These are phyloP conservation scores for Candida ficus DNA, from an alignment of 805 yeast species.

Conservation along the genomic window DNA sequence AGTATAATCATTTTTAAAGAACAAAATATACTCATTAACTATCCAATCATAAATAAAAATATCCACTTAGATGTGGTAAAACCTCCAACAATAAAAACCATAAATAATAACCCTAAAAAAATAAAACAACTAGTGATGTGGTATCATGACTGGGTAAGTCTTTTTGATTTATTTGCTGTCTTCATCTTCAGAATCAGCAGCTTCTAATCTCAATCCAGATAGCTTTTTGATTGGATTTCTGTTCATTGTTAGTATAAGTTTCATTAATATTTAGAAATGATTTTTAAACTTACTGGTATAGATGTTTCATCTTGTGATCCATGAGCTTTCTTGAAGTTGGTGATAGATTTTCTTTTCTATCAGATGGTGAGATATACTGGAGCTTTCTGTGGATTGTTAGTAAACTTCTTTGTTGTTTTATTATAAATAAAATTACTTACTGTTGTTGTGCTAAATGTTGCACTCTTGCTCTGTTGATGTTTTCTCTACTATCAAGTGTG, in stretches of 20 bases:
- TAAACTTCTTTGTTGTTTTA: not conserved
- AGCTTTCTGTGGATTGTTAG: constrained; percentile 20
- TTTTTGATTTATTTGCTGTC: not conserved
- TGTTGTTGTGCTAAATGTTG: constrained; percentile 25
- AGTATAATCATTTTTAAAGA: no score
- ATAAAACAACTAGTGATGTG: no score
- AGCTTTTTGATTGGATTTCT: constrained; percentile 25
- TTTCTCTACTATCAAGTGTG: constrained; percentile 24
- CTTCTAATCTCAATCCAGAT: constrained; percentile 24
- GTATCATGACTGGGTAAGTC: not conserved
- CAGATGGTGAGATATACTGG: constrained; percentile 27
- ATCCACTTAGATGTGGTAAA: no score
- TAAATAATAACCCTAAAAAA: not conserved
- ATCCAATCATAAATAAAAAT: not conserved
- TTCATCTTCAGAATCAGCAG: constrained; percentile 10
- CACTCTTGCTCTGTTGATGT: constrained; percentile 24
- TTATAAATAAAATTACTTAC: no score
- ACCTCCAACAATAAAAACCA: no score
- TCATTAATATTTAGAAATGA: not conserved
- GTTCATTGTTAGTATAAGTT: constrained; percentile 3
- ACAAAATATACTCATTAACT: no score
- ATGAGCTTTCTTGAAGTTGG: constrained; percentile 27
- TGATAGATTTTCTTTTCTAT: constrained; percentile 24
- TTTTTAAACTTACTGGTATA: constrained; percentile 19
- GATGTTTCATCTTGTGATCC: constrained; percentile 24